Evolutionary conservation across 2,329 filamentous ascomycete genomes (phyloP).

Genomic region (Phialocephala sp.): DNA sequence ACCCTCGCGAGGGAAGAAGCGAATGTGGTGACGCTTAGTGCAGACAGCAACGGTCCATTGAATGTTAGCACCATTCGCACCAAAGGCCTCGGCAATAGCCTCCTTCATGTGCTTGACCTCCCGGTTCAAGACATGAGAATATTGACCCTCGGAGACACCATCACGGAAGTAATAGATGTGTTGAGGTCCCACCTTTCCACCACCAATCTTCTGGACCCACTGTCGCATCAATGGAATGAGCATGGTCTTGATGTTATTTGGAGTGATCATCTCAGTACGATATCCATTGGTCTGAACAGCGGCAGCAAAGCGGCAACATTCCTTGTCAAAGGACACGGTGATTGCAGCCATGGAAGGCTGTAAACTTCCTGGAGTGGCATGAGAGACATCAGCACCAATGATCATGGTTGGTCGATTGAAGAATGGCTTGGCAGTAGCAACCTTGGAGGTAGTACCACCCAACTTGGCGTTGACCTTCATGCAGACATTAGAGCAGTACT

Average conservation of each 20-base stretch:
- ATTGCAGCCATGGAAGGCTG: conserved; percentile 84
- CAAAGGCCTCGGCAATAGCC: conserved; percentile 52
- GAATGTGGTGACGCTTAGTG: conserved; percentile 92
- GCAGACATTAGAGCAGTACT: conserved; percentile 91
- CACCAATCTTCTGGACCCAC: conserved; percentile 65
- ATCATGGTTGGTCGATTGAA: conserved; percentile 72
- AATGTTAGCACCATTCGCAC: conserved; percentile 27
- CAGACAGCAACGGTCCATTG: conserved; percentile 87
- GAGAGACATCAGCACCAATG: conserved; percentile 87
- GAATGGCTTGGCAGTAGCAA: conserved; percentile 41
- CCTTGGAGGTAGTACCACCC: conserved; percentile 74
- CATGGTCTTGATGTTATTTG: conserved; percentile 68
- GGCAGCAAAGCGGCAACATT: conserved; percentile 78
- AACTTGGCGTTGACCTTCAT: conserved; percentile 99
- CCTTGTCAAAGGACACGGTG: conserved; percentile 77
- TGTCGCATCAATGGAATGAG: conserved; percentile 66
- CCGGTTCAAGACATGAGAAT: conserved; percentile 76
- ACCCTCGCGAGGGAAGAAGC: conserved; percentile 78
- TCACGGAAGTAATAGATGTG: conserved; percentile 93
- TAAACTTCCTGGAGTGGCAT: conserved; percentile 71
- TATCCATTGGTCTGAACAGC: conserved; percentile 83
- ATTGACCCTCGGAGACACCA: conserved; percentile 88
- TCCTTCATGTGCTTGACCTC: conserved; percentile 76
- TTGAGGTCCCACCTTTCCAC: conserved; percentile 58
- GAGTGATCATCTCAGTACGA: conserved; percentile 78